Conservation (phyloP, 306 rosid genomes). For the Cucumis melo region DNA sequence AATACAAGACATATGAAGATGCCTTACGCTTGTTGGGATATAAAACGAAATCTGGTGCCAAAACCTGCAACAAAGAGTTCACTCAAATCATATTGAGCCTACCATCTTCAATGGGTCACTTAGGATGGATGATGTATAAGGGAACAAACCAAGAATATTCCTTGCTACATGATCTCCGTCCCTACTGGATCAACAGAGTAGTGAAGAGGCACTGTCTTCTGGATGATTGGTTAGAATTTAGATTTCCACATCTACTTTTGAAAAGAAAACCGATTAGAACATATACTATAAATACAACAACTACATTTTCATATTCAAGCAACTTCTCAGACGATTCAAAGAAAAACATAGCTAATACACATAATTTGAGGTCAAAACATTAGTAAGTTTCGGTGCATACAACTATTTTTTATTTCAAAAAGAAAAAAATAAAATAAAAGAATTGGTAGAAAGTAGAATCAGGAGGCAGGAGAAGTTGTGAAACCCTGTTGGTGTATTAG, state of each 20-base stretch:
- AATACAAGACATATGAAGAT: not conserved
- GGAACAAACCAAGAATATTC: conserved; percentile 26
- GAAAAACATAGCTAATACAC: not conserved
- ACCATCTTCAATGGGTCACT: not conserved
- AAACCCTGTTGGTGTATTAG: not conserved
- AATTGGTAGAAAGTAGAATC: not conserved
- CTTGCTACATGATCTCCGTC: conserved; percentile 72
- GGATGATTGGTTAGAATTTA: conserved; percentile 54
- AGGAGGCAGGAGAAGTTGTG: not conserved
- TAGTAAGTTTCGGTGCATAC: not conserved
- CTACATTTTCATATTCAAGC: not conserved
- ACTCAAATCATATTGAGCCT: not conserved
- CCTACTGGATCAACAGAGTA: conserved; percentile 78
- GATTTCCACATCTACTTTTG: conserved; percentile 54
- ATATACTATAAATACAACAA: not conserved
- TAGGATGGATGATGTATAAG: not conserved
- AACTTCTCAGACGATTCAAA: not conserved
- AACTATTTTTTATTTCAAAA: not conserved
- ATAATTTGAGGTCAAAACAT: not conserved
- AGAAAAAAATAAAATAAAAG: not conserved
- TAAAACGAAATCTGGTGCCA: not conserved
- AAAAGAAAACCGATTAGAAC: conserved; percentile 1
- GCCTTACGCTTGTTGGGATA: not conserved
- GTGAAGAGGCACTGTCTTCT: conserved; percentile 50
- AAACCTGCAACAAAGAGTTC: conserved; percentile 2